Base-by-base conservation (phyloP, 495 filamentous ascomycete genomes). In the Daldinia caldariorum region DNA sequence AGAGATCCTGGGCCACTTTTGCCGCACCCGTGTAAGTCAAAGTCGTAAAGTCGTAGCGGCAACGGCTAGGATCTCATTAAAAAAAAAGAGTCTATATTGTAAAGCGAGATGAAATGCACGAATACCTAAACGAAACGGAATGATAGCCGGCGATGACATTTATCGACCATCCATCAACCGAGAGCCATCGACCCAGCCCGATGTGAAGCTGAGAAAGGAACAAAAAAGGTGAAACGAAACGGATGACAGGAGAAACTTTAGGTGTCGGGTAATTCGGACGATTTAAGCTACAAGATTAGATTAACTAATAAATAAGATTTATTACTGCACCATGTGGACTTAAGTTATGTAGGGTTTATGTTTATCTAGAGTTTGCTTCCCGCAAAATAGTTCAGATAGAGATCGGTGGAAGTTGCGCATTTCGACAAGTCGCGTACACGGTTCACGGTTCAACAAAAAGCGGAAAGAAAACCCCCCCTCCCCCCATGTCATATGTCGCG, bases 191-290 rank as follows among this genome's bases (percentile, higher is more conserved):
- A 53, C 49, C 29, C 3, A 53, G 49, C 13, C 29, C 49, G 49
- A 37, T 22, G 63, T 65, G 65, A 50, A 68, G 65, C 65, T 45
- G 29, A 34, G 43, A 60, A 67, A 71, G 18, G 65, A 51, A 72
- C 53, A 38, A 39, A 64, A 39, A 34, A 64, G 14, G 12, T 72
- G 70, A 72, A 72, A 72, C 65, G 16, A 29, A 56, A 56, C 53
- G 53, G 53, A 38, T 56, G 53, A 56, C 53, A 43, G 56, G 38
- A 59, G 35, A 54, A 20, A 53, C 32, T 51, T 20, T 38, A 56
- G 53, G 53, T 18, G 49, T 53, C 49, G 49, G 29, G 29, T 32
- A 26, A 53, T 32, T 53, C 49, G 49, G 26, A 32, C 26, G 26
- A 53, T 13, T 53, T 6, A 26, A 32, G 26, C 14, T 53, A 32